Conservation (phyloP, 495 filamentous ascomycete species). For the Penicillium alfredii region DNA sequence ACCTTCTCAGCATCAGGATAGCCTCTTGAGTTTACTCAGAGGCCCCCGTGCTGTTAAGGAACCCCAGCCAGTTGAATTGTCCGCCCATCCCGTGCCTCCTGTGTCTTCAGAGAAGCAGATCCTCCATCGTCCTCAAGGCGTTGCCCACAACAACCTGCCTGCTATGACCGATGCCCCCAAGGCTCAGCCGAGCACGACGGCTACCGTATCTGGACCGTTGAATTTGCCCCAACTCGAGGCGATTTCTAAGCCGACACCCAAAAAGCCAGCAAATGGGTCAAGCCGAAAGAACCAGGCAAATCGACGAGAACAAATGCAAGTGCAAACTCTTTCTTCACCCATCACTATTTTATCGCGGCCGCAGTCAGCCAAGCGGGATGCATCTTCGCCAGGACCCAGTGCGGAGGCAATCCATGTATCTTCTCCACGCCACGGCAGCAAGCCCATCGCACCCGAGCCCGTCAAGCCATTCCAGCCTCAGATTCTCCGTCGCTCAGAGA, state of each 20-base stretch:
- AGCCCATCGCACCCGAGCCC: slow-evolving; percentile 23
- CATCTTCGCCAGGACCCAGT: slow-evolving; percentile 11
- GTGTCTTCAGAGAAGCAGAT: slow-evolving; percentile 26
- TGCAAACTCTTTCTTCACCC: slow-evolving; percentile 29
- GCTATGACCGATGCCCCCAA: slow-evolving; percentile 12
- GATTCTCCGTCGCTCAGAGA: slow-evolving; percentile 51
- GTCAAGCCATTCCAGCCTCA: slow-evolving; percentile 53
- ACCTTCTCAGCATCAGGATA: slow-evolving; percentile 37
- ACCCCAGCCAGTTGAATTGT: slow-evolving; percentile 31
- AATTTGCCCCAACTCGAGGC: slow-evolving; percentile 46
- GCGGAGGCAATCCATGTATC: slow-evolving; percentile 13
- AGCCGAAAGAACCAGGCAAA: slow-evolving; percentile 19
- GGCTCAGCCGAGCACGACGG: slow-evolving; percentile 26
- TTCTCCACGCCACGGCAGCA: slow-evolving; percentile 12
- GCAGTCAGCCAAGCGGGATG: slow-evolving; percentile 30
- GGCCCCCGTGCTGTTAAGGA: slow-evolving; percentile 16
- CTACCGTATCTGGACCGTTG: slow-evolving; percentile 47
- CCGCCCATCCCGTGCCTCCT: slow-evolving; percentile 25
- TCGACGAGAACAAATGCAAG: slow-evolving; percentile 14
- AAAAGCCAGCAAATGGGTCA: slow-evolving; percentile 16
- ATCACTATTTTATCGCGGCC: slow-evolving; percentile 44
- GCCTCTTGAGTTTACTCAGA: slow-evolving; percentile 33
- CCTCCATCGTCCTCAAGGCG: slow-evolving; percentile 31
- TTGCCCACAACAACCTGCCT: slow-evolving; percentile 11
- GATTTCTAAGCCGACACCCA: slow-evolving; percentile 21